phyloP scores from a whole-genome alignment of 495 filamentous ascomycete species.

The Neurospora sp. region DNA sequence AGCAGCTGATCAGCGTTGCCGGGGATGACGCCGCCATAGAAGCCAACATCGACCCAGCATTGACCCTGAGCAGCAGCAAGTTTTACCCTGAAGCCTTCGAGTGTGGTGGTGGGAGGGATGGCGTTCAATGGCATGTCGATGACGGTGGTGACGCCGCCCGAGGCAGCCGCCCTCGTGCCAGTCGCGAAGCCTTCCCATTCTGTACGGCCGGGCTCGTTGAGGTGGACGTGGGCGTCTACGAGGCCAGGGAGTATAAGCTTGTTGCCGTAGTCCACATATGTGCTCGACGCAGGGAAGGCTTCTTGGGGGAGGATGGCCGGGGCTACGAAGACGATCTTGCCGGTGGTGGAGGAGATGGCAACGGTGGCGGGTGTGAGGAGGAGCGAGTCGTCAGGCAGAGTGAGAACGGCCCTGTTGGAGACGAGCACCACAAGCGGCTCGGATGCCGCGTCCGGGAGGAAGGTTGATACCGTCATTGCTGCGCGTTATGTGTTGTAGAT shows the following conservation, averaged over 20 bases:
- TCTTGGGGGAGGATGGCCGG: slow-evolving; percentile 58
- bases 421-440: slow-evolving; percentile 52
- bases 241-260: slow-evolving; percentile 80
- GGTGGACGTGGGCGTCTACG: slow-evolving; percentile 94
- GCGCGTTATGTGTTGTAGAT: not conserved
- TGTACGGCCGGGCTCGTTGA: slow-evolving; percentile 93
- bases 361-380: slow-evolving; percentile 57
- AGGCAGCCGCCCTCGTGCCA: slow-evolving; percentile 86
- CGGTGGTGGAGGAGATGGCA: slow-evolving; percentile 63
- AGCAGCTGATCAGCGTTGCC: slow-evolving; percentile 77
- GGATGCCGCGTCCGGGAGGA: slow-evolving; percentile 3
- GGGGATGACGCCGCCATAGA: slow-evolving; percentile 92
- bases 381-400: slow-evolving; percentile 46
- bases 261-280: slow-evolving; percentile 80
- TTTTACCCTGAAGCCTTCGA: slow-evolving; percentile 74
- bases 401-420: slow-evolving; percentile 75
- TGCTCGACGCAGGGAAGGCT: slow-evolving; percentile 60
- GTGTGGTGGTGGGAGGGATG: slow-evolving; percentile 90
- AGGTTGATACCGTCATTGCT: slow-evolving; percentile 16
- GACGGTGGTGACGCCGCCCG: slow-evolving; percentile 95
- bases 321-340: slow-evolving; percentile 75
- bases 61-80: slow-evolving; percentile 73
- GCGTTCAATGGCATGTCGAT: slow-evolving; percentile 98
- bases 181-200: slow-evolving; percentile 99
- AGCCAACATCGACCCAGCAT: slow-evolving; percentile 98